Conservation (phyloP, 176 grass and related monocot species). For the Rhynchospora tenuis region DNA sequence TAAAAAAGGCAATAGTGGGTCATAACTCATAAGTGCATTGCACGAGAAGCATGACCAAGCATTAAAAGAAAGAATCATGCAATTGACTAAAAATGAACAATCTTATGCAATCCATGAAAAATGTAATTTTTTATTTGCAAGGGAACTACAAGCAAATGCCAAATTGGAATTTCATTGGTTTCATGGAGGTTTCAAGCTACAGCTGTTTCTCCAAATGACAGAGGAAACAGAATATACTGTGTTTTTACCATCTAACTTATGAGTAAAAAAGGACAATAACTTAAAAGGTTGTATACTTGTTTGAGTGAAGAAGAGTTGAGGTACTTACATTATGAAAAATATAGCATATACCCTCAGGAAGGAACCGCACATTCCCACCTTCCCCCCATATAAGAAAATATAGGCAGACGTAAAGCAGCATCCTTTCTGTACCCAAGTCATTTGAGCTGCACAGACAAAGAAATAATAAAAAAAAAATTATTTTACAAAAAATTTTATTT, state of each 20-base stretch:
- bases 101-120: background rate
- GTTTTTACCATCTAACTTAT: background rate
- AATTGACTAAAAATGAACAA: background rate
- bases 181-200: background rate
- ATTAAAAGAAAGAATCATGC: background rate
- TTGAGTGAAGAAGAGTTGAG: background rate
- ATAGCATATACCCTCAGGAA: constrained; percentile 91
- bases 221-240: background rate
- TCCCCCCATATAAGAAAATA: constrained; percentile 99
- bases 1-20: constrained; percentile 33
- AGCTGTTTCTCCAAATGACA: background rate
- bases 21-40: background rate
- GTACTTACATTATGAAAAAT: constrained; percentile 94
- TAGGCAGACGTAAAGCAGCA: constrained; percentile 78
- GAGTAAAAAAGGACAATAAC: constrained; percentile 19
- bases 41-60: background rate
- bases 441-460: constrained; percentile 42
- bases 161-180: constrained; percentile 7
- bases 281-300: constrained; percentile 25
- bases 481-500: background rate
- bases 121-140: constrained; percentile 1
- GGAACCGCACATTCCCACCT: constrained; percentile 83
- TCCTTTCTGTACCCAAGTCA: constrained; percentile 75
- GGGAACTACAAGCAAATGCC: background rate
- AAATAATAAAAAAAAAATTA: constrained; percentile 18